phyloP scores from a whole-genome alignment of 495 filamentous ascomycete species.

The Ascobolus immersus region DNA sequence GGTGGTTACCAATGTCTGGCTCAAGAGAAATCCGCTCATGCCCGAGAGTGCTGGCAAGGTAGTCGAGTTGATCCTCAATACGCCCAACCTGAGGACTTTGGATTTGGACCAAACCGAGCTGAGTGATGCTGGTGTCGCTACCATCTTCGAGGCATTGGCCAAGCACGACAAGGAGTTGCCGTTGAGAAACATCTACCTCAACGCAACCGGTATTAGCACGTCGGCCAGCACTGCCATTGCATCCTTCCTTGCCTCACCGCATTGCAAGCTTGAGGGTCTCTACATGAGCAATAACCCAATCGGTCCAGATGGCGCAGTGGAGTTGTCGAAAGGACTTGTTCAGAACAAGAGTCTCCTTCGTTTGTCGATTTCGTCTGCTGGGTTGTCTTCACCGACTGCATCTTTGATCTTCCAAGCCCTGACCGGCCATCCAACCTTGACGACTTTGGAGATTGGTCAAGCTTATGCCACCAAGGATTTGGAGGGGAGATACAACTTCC shows the following conservation, averaged over 20 bases:
- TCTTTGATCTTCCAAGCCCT: too few relatives aligned
- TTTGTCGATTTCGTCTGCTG: too few relatives aligned
- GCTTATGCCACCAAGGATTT: too few relatives aligned
- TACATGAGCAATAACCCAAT: conserved; percentile 18
- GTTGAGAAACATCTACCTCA: conserved; percentile 19
- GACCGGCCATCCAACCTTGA: too few relatives aligned
- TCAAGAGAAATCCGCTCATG: conserved; percentile 23
- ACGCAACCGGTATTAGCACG: conserved; percentile 16
- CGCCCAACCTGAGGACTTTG: conserved; percentile 17
- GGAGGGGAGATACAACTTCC: too few relatives aligned
- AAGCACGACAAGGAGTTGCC: conserved; percentile 6
- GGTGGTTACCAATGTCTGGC: conserved; percentile 20
- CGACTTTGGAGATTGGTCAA: too few relatives aligned
- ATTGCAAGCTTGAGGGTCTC: conserved; percentile 15
- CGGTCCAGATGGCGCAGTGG: too few relatives aligned
- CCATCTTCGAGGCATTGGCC: conserved; percentile 15
- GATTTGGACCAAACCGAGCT: conserved; percentile 22
- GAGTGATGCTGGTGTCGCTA: conserved; percentile 17
- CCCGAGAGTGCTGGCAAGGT: conserved; percentile 12
- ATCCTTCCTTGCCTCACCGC: conserved; percentile 12
- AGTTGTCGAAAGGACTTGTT: too few relatives aligned
- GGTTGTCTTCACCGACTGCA: too few relatives aligned
- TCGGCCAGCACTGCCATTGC: conserved; percentile 13
- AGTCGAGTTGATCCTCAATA: conserved; percentile 14
- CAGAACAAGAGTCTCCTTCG: too few relatives aligned